Percentiles rank a stretch among this genome's conserved stretches.
Conservation (phyloP, 352 stramenopile genomes). For the Phytophthora tentaculata region DNA sequence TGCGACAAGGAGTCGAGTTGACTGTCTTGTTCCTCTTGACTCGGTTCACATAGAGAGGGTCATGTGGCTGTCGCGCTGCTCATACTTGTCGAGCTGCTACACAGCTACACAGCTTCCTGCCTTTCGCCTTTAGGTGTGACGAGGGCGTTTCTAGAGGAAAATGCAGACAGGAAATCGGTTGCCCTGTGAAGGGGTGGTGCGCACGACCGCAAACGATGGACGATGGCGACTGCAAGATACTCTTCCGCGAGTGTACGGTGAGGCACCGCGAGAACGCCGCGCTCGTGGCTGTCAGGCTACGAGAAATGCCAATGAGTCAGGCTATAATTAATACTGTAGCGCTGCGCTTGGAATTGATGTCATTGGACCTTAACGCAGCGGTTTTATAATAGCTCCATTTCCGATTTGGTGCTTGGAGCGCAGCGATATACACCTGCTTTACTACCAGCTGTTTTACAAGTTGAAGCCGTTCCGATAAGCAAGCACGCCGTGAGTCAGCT, state of each 20-base stretch:
- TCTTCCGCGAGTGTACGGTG: not conserved
- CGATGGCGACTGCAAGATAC: conserved; percentile 34
- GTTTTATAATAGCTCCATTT: conserved; percentile 7
- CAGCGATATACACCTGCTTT: conserved; percentile 20
- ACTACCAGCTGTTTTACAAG: conserved; percentile 27
- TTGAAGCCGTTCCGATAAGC: conserved; percentile 24
- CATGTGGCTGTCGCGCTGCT: not conserved
- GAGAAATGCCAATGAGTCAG: not conserved
- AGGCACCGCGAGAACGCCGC: not conserved
- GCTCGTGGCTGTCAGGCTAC: not conserved
- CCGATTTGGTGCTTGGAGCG: conserved; percentile 16
- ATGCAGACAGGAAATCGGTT: not conserved
- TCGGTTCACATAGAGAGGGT: not conserved
- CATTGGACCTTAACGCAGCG: conserved; percentile 12
- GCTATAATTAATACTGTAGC: not conserved
- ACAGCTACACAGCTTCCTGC: not conserved
- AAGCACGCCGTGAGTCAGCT: conserved; percentile 4
- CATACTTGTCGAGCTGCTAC: conserved; percentile 1
- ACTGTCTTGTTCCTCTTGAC: conserved; percentile 8
- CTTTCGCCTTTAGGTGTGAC: conserved; percentile 9
- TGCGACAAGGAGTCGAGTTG: conserved; percentile 23
- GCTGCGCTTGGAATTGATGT: not conserved
- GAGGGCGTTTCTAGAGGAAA: conserved; percentile 3
- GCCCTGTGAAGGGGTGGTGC: conserved; percentile 13
- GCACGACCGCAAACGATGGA: conserved; percentile 24